These are phyloP conservation scores for Neopestalotiopsis clavispora DNA, from an alignment of 2,329 filamentous ascomycete genomes.

Conservation along the genomic window DNA sequence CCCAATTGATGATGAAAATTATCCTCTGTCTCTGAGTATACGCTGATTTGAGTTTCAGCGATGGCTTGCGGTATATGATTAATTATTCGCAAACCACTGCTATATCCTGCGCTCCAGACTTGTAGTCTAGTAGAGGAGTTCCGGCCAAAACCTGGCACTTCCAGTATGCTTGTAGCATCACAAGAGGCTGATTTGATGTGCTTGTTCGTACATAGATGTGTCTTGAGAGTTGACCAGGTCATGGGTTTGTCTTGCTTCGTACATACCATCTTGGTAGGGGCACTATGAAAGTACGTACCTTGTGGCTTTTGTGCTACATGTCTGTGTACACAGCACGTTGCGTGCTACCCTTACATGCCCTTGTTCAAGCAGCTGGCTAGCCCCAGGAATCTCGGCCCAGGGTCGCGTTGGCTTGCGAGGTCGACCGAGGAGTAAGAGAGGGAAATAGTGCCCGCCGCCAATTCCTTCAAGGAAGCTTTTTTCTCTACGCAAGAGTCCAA, in stretches of 20 bases:
- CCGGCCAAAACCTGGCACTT: no score
- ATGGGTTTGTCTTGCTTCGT: background rate
- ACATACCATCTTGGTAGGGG: background rate
- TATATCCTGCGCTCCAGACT: no score
- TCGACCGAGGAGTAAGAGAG: background rate
- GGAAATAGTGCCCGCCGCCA: slow-evolving; percentile 24
- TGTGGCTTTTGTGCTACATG: no score
- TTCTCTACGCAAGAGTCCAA: background rate
- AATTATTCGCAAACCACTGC: no score
- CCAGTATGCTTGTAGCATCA: no score
- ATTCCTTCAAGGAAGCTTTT: no score
- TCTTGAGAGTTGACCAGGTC: background rate
- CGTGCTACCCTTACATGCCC: background rate
- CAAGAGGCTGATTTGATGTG: background rate
- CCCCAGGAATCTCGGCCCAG: slow-evolving; percentile 40
- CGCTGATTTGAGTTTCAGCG: background rate
- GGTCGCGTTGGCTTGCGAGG: slow-evolving; percentile 32
- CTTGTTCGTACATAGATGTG: background rate
- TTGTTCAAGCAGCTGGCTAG: background rate
- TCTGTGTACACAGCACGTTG: background rate
- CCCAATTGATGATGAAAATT: no score
- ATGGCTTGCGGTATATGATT: no score
- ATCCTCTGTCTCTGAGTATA: background rate
- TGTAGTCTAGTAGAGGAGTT: no score
- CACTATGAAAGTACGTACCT: background rate